A percentile compares a stretch with the other conserved stretches of the same genome.
phyloP scores from a whole-genome alignment of 2,329 filamentous ascomycete genomes.

The Fusarium verticillioides region DNA sequence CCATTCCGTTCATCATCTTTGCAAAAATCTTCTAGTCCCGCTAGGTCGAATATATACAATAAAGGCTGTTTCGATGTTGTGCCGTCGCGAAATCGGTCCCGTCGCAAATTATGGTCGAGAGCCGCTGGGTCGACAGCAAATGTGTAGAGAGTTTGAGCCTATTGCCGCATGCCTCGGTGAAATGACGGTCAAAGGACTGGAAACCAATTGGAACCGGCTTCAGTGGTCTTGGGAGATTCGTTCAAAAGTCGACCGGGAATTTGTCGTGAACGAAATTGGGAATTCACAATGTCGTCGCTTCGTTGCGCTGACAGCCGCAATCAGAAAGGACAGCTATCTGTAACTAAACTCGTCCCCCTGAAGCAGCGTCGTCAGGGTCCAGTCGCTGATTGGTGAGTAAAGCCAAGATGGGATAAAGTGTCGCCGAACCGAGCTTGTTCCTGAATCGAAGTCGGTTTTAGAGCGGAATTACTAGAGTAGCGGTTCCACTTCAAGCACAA shows the following conservation, averaged over 20 bases:
- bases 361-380: constrained; percentile 38
- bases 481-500: constrained; percentile 1
- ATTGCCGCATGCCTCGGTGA: constrained; percentile 39
- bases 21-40: constrained; percentile 18
- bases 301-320: constrained; percentile 31
- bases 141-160: constrained; percentile 22
- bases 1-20: constrained; percentile 79
- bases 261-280: constrained; percentile 14
- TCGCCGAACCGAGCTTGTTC: constrained; percentile 35
- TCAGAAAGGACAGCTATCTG: constrained; percentile 45
- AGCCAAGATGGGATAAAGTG: constrained; percentile 40
- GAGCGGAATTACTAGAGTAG: neutral
- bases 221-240: constrained; percentile 14
- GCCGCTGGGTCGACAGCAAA: constrained; percentile 32
- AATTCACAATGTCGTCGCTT: constrained; percentile 29
- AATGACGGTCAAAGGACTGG: constrained; percentile 7
- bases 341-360: constrained; percentile 41
- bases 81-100: neutral
- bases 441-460: neutral
- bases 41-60: constrained; percentile 29
- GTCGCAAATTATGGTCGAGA: constrained; percentile 33
- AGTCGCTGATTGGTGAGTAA: constrained; percentile 36
- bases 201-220: constrained; percentile 27
- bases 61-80: neutral
- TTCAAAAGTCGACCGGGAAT: constrained; percentile 1